A percentile compares a stretch with the other conserved stretches of the same genome.
These are phyloP conservation scores for Anthoceros angustus DNA, from an alignment of 225 moss, liverwort and hornwort species.

Conservation along the genomic window DNA sequence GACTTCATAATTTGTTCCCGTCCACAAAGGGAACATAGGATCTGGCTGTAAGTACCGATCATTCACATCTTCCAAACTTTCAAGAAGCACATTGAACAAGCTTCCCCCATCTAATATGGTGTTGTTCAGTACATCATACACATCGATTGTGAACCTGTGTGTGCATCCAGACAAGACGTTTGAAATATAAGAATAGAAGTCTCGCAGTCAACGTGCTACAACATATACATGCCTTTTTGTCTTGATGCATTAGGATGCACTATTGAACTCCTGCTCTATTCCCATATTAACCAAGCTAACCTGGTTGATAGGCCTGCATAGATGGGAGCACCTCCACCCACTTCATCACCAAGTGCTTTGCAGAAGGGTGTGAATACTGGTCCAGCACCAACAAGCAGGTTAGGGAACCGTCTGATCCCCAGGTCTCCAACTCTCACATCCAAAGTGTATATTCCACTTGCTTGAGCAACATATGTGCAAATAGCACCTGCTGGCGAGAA, in stretches of 20 bases:
- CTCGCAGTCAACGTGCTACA: neutral
- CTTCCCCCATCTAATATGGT: neutral
- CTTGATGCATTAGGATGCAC: too few species aligned
- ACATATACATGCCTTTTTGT: neutral
- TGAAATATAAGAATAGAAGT: too few species aligned
- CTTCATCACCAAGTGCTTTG: slow-evolving; percentile 33
- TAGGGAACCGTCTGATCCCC: slow-evolving; percentile 4
- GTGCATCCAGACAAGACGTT: neutral
- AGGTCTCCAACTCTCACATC: slow-evolving; percentile 16
- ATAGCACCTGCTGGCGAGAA: slow-evolving; percentile 17
- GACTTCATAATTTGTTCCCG: neutral
- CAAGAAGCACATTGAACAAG: slow-evolving; percentile 1
- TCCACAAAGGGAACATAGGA: neutral
- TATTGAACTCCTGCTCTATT: slow-evolving; percentile 17
- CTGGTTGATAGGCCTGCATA: slow-evolving; percentile 18
- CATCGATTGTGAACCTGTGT: neutral
- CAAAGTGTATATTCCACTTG: slow-evolving; percentile 21
- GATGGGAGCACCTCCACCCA: slow-evolving; percentile 24
- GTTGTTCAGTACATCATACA: neutral
- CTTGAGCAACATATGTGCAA: slow-evolving; percentile 19
- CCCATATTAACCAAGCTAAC: slow-evolving; percentile 25
- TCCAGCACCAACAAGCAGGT: slow-evolving; percentile 15
- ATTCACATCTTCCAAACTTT: neutral
- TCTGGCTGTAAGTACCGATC: neutral
- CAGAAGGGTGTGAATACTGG: slow-evolving; percentile 16